Conservation (phyloP, 495 filamentous ascomycete genomes). For the Daldinia childiae region DNA sequence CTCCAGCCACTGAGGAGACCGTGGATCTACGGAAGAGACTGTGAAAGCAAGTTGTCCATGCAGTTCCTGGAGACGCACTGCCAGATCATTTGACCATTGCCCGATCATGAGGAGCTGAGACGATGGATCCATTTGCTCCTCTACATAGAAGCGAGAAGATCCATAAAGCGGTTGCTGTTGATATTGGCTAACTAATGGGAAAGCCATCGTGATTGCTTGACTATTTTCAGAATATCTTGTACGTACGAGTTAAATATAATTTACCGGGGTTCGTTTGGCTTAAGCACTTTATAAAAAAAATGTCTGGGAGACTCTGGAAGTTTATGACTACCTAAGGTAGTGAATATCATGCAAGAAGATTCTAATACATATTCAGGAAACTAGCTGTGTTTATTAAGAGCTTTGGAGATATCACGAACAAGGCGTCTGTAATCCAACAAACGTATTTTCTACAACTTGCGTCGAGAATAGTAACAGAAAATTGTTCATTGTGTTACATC, state of each 20-base stretch:
- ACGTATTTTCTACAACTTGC: neutral
- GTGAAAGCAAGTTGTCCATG: neutral
- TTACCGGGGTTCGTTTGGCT: neutral
- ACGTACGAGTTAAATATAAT: neutral
- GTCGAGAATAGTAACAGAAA: neutral
- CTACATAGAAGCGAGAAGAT: neutral
- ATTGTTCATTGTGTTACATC: neutral
- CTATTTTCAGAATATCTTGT: neutral
- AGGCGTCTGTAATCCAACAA: neutral
- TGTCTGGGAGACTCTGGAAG: neutral
- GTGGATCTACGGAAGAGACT: neutral
- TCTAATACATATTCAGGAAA: too few species aligned
- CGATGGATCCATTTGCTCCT: neutral
- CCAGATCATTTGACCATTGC: conserved; percentile 1
- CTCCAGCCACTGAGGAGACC: neutral
- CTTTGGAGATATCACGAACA: neutral
- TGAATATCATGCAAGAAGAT: neutral
- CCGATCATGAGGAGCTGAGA: neutral
- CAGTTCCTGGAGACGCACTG: neutral
- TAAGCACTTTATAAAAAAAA: neutral
- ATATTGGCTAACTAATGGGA: neutral
- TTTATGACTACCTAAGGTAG: neutral
- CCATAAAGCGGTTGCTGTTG: neutral
- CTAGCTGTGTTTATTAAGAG: neutral
- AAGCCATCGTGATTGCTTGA: neutral